Evolutionary conservation across 768 basidiomycete genomes (phyloP), one percentile per base, ranked within the genome.

Genomic region (Cystofilobasidium bisporidii): DNA sequence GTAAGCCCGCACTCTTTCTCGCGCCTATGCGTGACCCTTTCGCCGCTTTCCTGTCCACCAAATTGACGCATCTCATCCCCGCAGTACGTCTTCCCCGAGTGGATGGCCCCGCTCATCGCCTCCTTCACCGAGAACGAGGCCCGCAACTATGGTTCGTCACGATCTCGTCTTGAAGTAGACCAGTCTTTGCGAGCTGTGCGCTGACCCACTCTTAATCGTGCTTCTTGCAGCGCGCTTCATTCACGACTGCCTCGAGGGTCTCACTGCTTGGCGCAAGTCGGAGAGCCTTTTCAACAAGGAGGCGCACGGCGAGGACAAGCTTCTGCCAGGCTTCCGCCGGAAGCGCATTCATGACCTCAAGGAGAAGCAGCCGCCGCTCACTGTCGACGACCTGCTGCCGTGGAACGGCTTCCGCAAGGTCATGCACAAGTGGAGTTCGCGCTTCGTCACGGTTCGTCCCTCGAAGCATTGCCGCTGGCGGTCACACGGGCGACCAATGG

Each of bases 111-210:
- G 9, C 82, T 92, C 15, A 80, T 97, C 28, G 96, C 92, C 76
- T 88, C 90, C 0, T 93, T 91, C 73, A 96, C 93, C 71, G 94
- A 94, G 78, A 90, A 90, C 72, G 93, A 99, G 78, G 92, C 91
- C 17, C 84, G 87, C 61, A 98, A 97, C 77, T 92, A 91, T 73
- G 92, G 93, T 89, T 73, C 38, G 81, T 75, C 47, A n/a, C n/a
- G n/a, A n/a, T n/a, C n/a, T n/a, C n/a, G n/a, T n/a, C n/a, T n/a
- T n/a, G n/a, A n/a, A n/a, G n/a, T n/a, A n/a, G n/a, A n/a, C n/a
- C n/a, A n/a, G n/a, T n/a, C n/a, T n/a, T n/a, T n/a, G n/a, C n/a
- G n/a, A n/a, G n/a, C n/a, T n/a, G n/a, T n/a, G 40, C 47, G 18
- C 40, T 32, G 58, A 48, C 12, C 17, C 11, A 68, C 40, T 48